Evolutionary conservation across 768 basidiomycete species (phyloP).

Genomic region (Russula vinacea): DNA sequence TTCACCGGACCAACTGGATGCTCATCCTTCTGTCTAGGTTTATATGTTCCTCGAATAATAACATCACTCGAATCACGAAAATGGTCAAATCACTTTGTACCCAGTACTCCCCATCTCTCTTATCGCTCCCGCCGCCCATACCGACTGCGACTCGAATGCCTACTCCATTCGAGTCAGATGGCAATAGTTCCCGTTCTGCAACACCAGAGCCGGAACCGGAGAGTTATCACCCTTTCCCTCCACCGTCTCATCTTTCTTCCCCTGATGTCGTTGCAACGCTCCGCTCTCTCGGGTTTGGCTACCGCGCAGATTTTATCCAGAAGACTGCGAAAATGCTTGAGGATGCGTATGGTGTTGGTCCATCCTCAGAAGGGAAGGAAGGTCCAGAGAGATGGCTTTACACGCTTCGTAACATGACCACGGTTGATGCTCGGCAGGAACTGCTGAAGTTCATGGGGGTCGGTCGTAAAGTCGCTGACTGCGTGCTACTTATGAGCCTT

Average conservation of each 20-base stretch:
- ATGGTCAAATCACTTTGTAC: conserved; percentile 85
- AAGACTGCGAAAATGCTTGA: conserved; percentile 77
- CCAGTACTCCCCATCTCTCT: conserved; percentile 67
- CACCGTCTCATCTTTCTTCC: conserved; percentile 62
- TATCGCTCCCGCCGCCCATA: conserved; percentile 45
- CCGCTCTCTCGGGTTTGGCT: conserved; percentile 89
- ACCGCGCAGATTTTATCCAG: conserved; percentile 88
- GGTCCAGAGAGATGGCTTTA: conserved; percentile 60
- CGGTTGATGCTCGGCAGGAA: conserved; percentile 63
- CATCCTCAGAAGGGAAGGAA: conserved; percentile 36
- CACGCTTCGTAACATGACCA: conserved; percentile 48
- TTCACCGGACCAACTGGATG: background rate
- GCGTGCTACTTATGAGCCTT: conserved; percentile 86
- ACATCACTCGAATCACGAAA: conserved; percentile 89
- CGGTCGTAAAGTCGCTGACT: conserved; percentile 96
- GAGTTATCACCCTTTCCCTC: conserved; percentile 79
- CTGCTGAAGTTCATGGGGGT: conserved; percentile 86
- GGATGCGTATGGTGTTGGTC: conserved; percentile 45
- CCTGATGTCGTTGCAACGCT: conserved; percentile 59
- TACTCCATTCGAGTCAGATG: conserved; percentile 25
- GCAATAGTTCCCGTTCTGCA: conserved; percentile 19
- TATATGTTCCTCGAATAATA: conserved; percentile 97
- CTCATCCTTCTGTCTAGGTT: conserved; percentile 52
- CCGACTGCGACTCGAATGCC: conserved; percentile 36
- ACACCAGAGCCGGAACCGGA: conserved; percentile 30